Evolutionary conservation across 371 early-diverging fungal genomes (phyloP).

Genomic region (Mucor plumbeus): DNA sequence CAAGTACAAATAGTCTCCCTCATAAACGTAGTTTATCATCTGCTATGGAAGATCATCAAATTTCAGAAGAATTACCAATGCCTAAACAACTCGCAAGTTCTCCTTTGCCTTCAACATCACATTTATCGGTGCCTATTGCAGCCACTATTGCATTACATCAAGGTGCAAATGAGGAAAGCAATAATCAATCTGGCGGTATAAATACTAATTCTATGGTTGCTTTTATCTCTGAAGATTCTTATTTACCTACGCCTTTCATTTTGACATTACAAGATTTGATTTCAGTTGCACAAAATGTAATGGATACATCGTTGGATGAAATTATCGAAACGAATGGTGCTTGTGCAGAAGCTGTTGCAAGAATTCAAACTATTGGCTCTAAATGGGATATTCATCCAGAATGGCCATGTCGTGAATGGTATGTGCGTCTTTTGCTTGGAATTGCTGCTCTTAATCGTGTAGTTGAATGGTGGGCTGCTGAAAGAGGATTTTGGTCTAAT

Average conservation of each 20-base stretch:
- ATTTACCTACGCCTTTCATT: conserved; percentile 66
- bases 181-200: neutral
- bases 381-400: conserved; percentile 61
- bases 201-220: conserved; percentile 41
- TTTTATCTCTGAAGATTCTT: conserved; percentile 63
- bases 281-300: conserved; percentile 56
- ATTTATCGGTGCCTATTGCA: neutral
- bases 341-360: conserved; percentile 54
- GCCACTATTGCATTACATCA: neutral
- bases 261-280: conserved; percentile 64
- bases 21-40: conserved; percentile 31
- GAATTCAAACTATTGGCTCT: conserved; percentile 52
- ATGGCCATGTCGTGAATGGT: conserved; percentile 67
- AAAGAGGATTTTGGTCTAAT: conserved; percentile 52
- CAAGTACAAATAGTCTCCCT: conserved; percentile 24
- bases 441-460: conserved; percentile 67
- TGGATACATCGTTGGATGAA: conserved; percentile 60
- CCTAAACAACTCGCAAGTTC: neutral
- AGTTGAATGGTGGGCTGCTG: conserved; percentile 69
- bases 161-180: neutral
- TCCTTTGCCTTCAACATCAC: neutral
- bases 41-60: conserved; percentile 16
- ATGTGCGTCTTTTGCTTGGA: conserved; percentile 58
- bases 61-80: neutral
- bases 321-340: conserved; percentile 56